phyloP scores from a whole-genome alignment of 148 eudicot species.

The Spergularia marina region DNA sequence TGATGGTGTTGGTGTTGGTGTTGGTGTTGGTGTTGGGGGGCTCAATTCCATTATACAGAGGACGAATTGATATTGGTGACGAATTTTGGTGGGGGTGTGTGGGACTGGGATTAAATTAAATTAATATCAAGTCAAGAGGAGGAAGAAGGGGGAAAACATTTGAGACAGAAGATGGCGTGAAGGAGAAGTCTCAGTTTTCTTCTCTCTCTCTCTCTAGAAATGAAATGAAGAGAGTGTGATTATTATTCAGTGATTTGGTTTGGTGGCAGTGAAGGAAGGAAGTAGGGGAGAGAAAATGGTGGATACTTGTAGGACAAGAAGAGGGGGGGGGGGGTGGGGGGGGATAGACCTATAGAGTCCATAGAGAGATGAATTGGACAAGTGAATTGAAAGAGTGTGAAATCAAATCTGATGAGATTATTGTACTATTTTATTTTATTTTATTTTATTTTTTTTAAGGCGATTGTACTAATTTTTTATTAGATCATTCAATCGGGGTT shows the following conservation, averaged over 20 bases:
- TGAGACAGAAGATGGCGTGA: not conserved
- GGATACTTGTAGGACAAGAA: not conserved
- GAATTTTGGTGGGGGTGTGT: slow-evolving; percentile 4
- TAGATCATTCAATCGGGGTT: too few species aligned
- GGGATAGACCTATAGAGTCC: too few species aligned
- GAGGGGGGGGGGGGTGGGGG: too few species aligned
- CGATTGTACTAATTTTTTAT: too few species aligned
- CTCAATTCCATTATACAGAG: slow-evolving; percentile 29
- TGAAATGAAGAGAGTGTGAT: not conserved
- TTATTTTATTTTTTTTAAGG: too few species aligned
- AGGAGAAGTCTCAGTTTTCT: not conserved
- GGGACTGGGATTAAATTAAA: too few species aligned
- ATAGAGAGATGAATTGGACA: not conserved
- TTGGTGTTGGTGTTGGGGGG: too few species aligned
- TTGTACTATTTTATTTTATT: too few species aligned
- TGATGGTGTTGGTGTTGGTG: too few species aligned
- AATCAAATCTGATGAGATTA: too few species aligned
- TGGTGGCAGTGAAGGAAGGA: not conserved
- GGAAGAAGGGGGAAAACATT: slow-evolving; percentile 7
- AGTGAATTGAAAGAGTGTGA: too few species aligned
- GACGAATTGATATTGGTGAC: not conserved
- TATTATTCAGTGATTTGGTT: not conserved
- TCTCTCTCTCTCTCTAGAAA: not conserved
- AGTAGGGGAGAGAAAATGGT: not conserved
- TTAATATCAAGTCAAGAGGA: not conserved